Conservation (phyloP, 2,329 filamentous ascomycete genomes). For the Fusarium nisikadoi region DNA sequence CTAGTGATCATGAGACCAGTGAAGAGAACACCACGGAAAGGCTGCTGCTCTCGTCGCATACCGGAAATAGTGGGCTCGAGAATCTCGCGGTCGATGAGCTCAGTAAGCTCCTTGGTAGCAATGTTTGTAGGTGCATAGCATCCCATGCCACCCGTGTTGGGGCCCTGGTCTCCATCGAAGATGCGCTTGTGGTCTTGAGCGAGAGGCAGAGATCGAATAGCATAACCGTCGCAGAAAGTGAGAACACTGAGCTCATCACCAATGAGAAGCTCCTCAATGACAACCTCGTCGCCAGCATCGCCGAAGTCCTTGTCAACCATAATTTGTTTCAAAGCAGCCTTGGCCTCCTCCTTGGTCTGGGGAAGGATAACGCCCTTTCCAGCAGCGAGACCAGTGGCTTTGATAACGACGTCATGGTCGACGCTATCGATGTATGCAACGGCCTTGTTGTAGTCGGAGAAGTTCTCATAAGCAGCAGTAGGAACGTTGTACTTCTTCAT, state of each 20-base stretch:
- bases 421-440: constrained; percentile 78
- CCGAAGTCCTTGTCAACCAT: constrained; percentile 93
- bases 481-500: constrained; percentile 93
- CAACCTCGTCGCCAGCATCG: constrained; percentile 85
- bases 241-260: constrained; percentile 94
- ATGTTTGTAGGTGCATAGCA: constrained; percentile 93
- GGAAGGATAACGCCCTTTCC: constrained; percentile 97
- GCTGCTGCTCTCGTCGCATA: constrained; percentile 82
- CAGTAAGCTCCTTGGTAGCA: constrained; percentile 78
- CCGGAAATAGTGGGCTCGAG: constrained; percentile 91
- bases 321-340: constrained; percentile 83
- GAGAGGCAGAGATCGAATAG: constrained; percentile 83
- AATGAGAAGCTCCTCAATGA: constrained; percentile 92
- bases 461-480: constrained; percentile 91
- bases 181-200: constrained; percentile 98
- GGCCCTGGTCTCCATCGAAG: constrained; percentile 87
- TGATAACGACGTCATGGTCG: constrained; percentile 85
- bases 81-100: constrained; percentile 80
- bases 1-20: constrained; percentile 95
- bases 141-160: constrained; percentile 98
- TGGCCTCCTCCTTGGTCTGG: constrained; percentile 82
- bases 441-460: constrained; percentile 79
- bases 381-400: constrained; percentile 89
- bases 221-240: constrained; percentile 89
- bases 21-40: constrained; percentile 81